Percentiles rank a stretch among this genome's conserved stretches.
These are phyloP conservation scores for Oryza rufipogon DNA, from an alignment of 176 grass and related monocot genomes.

Conservation along the genomic window DNA sequence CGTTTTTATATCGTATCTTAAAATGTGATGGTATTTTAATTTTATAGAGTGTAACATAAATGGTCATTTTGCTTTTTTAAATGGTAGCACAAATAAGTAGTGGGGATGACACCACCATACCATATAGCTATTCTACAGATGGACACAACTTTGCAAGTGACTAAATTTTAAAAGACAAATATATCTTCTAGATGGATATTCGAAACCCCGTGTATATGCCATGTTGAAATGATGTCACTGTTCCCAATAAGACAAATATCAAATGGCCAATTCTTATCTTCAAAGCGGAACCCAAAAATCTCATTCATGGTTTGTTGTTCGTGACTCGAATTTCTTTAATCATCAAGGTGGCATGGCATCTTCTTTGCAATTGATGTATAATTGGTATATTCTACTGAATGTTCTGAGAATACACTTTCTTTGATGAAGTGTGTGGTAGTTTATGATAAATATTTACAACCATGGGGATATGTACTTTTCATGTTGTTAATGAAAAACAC, in stretches of 20 bases:
- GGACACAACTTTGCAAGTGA: background rate
- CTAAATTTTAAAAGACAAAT: slow-evolving; percentile 6
- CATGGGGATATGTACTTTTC: background rate
- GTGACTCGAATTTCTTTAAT: background rate
- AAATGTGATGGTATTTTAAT: background rate
- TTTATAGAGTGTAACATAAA: background rate
- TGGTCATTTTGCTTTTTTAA: background rate
- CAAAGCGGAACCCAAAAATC: background rate
- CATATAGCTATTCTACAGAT: slow-evolving; percentile 2
- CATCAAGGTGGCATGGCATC: background rate
- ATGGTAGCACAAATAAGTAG: background rate
- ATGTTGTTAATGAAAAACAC: too few species aligned
- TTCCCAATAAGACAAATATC: slow-evolving; percentile 12
- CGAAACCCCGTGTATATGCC: slow-evolving; percentile 32
- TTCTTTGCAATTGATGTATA: background rate
- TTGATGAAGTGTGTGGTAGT: background rate
- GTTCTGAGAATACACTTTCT: background rate
- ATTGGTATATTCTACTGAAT: background rate
- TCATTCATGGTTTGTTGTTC: background rate
- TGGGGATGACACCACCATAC: slow-evolving; percentile 27
- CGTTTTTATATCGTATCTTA: background rate
- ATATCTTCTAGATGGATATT: slow-evolving; percentile 43
- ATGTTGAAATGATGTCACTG: slow-evolving; percentile 32
- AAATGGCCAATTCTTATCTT: background rate
- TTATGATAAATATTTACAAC: background rate